Evolutionary conservation across 1,284 basidiomycete species (phyloP), one percentile per base, ranked within the genome.

Genomic region (Tremellales sp.): DNA sequence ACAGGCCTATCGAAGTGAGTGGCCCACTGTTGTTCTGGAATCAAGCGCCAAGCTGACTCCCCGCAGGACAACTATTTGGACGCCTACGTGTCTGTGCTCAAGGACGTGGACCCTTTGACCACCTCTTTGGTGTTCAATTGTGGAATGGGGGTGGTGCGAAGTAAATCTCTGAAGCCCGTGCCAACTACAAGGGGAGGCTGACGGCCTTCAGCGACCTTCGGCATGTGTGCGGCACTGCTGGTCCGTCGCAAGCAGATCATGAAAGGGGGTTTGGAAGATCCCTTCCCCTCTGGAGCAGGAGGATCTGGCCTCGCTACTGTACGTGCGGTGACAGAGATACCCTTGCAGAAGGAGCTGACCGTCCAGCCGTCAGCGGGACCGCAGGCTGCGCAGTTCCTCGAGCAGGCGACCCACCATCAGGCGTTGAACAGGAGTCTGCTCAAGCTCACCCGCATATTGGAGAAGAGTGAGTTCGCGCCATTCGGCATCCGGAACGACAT

Each of bases 121-220:
- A 91, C 89, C 0, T 85, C 87, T 0, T 78, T 98, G 15, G 89
- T 98, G 2, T 97, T 98, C 72, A 94, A 90, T 50, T 97, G 96
- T 70, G 94, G 96, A 36, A 93, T 96, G 82, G 96, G 96, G 39
- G 89, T 91, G 2, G 92, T 96, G 0, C 83, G 96, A 36, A 96
- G 73, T 65, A 56, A 61, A 65, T 59, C 39, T 11, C 27, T n/a
- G n/a, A n/a, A n/a, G n/a, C n/a, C n/a, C 22, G 12, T 40, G 21
- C 22, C 10, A 8, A 24, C n/a, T 6, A 25, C 22, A n/a, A 3
- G 19, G 22, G 12, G 17, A 15, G 8, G 33, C 12, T 12, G 22
- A 46, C 51, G 44, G 46, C 13, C 12, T 22, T 15, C 46, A 75
- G 74, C 94, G 2, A 97, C 94, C 0, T 97, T 97, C 69, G 94